Conservation (phyloP, 805 yeast species). For the Pichia scutulata region DNA sequence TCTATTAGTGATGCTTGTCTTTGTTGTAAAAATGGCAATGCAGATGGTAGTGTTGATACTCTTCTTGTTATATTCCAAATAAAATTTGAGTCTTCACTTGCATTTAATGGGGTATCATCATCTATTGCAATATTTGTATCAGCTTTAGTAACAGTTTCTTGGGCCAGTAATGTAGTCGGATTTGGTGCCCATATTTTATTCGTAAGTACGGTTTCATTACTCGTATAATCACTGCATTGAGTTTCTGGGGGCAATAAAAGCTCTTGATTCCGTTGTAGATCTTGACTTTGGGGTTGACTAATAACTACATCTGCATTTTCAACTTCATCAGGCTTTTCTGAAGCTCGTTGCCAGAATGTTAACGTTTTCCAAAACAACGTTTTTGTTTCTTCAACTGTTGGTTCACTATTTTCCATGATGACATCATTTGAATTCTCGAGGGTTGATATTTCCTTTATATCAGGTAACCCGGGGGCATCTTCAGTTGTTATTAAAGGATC, state of each 20-base stretch:
- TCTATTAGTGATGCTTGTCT: not conserved
- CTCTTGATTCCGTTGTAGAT: not conserved
- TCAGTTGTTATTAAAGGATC: not conserved
- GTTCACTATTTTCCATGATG: not conserved
- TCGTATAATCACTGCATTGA: not conserved
- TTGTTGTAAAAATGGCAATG: not conserved
- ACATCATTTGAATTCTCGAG: not conserved
- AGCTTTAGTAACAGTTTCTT: not conserved
- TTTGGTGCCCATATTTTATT: not conserved
- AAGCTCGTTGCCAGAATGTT: slow-evolving; percentile 5
- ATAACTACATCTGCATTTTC: not conserved
- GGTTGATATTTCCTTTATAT: not conserved
- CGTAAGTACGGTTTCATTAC: not conserved
- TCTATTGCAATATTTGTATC: not conserved
- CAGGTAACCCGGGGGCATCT: not conserved
- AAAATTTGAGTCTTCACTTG: not conserved
- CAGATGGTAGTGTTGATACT: slow-evolving; percentile 1
- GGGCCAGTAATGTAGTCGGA: not conserved
- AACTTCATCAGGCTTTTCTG: not conserved
- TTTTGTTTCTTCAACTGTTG: not conserved
- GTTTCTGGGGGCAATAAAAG: not conserved
- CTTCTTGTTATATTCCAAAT: slow-evolving; percentile 7
- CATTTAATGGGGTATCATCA: not conserved
- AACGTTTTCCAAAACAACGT: slow-evolving; percentile 3
- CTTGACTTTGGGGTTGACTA: not conserved